Evolutionary conservation across 768 basidiomycete species (phyloP).

Genomic region (Hirschioporus abietinus): DNA sequence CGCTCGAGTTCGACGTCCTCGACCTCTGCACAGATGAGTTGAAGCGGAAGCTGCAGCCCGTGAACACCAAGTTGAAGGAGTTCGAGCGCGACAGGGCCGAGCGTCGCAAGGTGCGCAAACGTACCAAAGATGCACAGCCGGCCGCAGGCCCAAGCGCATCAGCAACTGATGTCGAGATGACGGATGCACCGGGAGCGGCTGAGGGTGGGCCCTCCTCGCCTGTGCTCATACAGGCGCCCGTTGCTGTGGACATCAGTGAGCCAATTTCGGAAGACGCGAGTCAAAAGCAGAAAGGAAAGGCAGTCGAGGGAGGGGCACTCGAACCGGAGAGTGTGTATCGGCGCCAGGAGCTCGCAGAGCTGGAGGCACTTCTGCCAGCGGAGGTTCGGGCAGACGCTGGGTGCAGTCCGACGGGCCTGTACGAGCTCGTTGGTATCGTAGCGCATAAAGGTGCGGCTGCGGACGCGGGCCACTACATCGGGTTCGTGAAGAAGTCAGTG

Average conservation of each 20-base stretch:
- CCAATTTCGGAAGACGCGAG: slow-evolving; percentile 22
- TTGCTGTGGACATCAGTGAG: slow-evolving; percentile 7
- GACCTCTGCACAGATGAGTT: slow-evolving; percentile 82
- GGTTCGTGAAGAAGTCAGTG: slow-evolving; percentile 76
- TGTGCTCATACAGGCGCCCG: background rate
- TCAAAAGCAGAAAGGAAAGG: slow-evolving; percentile 22
- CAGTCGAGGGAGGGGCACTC: slow-evolving; percentile 38
- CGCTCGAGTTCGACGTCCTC: slow-evolving; percentile 78
- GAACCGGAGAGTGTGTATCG: slow-evolving; percentile 65
- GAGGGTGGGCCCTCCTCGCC: slow-evolving; percentile 9
- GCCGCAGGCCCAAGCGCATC: slow-evolving; percentile 24
- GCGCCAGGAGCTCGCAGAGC: slow-evolving; percentile 55
- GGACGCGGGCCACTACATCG: slow-evolving; percentile 95
- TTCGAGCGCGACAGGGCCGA: slow-evolving; percentile 82
- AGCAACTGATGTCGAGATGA: slow-evolving; percentile 46
- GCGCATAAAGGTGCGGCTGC: slow-evolving; percentile 97
- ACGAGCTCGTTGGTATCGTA: slow-evolving; percentile 89
- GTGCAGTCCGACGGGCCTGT: slow-evolving; percentile 73
- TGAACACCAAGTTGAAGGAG: slow-evolving; percentile 67
- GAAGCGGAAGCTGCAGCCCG: slow-evolving; percentile 62
- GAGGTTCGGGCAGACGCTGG: slow-evolving; percentile 66
- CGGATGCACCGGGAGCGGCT: slow-evolving; percentile 26
- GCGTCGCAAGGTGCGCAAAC: slow-evolving; percentile 73
- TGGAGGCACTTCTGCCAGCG: slow-evolving; percentile 59
- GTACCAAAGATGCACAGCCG: slow-evolving; percentile 45